Conservation (phyloP, 2,329 filamentous ascomycete genomes). For the Fonsecaea erecta region DNA sequence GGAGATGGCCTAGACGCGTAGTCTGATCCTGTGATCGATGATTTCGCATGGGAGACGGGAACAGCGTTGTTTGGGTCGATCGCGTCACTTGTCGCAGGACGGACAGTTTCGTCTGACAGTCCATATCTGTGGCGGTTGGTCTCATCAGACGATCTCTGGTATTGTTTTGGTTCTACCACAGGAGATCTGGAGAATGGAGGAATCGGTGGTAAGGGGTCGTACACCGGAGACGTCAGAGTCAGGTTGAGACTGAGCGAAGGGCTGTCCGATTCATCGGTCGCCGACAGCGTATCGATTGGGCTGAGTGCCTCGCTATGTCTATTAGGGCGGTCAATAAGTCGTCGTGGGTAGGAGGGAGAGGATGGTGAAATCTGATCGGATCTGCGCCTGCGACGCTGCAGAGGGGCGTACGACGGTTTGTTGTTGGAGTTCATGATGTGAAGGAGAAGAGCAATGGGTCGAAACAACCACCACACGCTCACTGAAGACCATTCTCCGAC, state of each 20-base stretch:
- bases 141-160: conserved; percentile 33
- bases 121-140: conserved; percentile 23
- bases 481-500: conserved; percentile 19
- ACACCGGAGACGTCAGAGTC: conserved; percentile 22
- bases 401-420: conserved; percentile 24
- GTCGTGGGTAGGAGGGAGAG: conserved; percentile 32
- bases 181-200: conserved; percentile 7
- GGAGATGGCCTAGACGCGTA: conserved; percentile 16
- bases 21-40: conserved; percentile 3
- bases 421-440: conserved; percentile 27
- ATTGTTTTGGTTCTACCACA: conserved; percentile 9
- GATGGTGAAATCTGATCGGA: conserved; percentile 35
- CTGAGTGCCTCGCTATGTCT: conserved; percentile 30
- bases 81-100: conserved; percentile 34
- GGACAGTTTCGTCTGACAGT: conserved; percentile 26
- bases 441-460: conserved; percentile 5
- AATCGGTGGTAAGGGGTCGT: conserved; percentile 19
- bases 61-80: conserved; percentile 15
- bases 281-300: conserved; percentile 26
- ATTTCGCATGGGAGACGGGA: background rate
- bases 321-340: conserved; percentile 30
- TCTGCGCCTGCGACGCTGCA: conserved; percentile 35
- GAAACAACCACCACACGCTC: conserved; percentile 11
- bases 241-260: conserved; percentile 32
- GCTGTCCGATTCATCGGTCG: conserved; percentile 31